These are phyloP conservation scores for Amylocarpus encephaloides DNA, from an alignment of 2,329 filamentous ascomycete genomes.

Conservation along the genomic window DNA sequence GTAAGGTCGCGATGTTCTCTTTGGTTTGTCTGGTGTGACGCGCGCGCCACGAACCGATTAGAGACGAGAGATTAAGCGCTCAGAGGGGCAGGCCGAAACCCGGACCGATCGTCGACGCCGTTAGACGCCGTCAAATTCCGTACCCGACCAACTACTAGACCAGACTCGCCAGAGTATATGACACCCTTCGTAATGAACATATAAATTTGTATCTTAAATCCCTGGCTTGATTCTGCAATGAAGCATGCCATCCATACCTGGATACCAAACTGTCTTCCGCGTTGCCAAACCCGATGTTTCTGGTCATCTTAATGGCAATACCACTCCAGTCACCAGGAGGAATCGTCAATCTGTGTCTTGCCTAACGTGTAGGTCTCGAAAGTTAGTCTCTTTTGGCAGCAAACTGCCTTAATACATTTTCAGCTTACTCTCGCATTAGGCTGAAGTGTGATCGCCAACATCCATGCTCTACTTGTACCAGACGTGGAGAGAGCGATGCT, in stretches of 20 bases:
- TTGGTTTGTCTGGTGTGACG: no score
- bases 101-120: no score
- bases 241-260: slow-evolving; percentile 6
- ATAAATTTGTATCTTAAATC: neutral
- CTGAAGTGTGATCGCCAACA: slow-evolving; percentile 12
- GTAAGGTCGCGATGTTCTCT: no score
- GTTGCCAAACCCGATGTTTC: slow-evolving; percentile 2
- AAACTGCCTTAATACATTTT: neutral
- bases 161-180: neutral
- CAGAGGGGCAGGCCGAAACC: no score
- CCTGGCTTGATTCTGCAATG: neutral
- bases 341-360: slow-evolving; percentile 15
- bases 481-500: slow-evolving; percentile 5
- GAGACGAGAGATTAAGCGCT: no score
- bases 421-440: neutral
- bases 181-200: neutral
- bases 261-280: slow-evolving; percentile 12
- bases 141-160: no score
- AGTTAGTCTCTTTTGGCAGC: neutral
- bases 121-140: no score
- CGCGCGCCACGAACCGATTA: no score
- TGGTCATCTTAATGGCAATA: neutral
- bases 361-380: slow-evolving; percentile 5
- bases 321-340: slow-evolving; percentile 2
- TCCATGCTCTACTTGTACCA: slow-evolving; percentile 10